A percentile compares a stretch with the other conserved stretches of the same genome.
These are phyloP conservation scores for Fagus crenata DNA, from an alignment of 306 rosid genomes.

Conservation along the genomic window DNA sequence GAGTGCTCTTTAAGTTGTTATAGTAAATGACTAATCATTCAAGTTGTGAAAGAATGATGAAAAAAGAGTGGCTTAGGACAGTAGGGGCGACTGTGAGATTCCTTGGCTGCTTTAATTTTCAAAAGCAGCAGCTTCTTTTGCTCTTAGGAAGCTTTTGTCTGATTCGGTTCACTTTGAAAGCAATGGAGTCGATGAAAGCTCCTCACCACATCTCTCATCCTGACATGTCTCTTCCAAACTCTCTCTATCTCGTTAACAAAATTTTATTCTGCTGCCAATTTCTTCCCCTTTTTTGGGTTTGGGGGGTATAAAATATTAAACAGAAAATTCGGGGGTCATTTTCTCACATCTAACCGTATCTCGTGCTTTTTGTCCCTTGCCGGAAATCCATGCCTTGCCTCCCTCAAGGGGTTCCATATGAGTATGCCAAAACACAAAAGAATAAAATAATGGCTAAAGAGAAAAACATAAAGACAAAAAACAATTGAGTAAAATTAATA, in stretches of 20 bases:
- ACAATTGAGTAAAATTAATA: neutral
- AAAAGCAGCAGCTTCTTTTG: conserved; percentile 74
- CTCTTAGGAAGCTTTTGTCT: conserved; percentile 78
- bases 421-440: conserved; percentile 40
- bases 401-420: conserved; percentile 63
- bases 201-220: conserved; percentile 43
- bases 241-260: neutral
- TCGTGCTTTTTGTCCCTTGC: conserved; percentile 81
- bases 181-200: conserved; percentile 65
- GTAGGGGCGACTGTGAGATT: conserved; percentile 63
- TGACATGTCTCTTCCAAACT: conserved; percentile 43
- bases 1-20: conserved; percentile 34
- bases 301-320: conserved; percentile 28
- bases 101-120: conserved; percentile 62
- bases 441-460: conserved; percentile 43
- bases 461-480: conserved; percentile 41
- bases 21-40: conserved; percentile 73
- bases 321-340: conserved; percentile 47
- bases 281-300: conserved; percentile 38
- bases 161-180: conserved; percentile 80
- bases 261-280: conserved; percentile 40
- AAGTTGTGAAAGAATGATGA: conserved; percentile 67
- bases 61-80: conserved; percentile 57
- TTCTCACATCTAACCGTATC: conserved; percentile 58
- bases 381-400: conserved; percentile 86